Evolutionary conservation across 345 rosid genomes (phyloP), one percentile per base, ranked within the genome.

Genomic region (Dipteronia sinensis): DNA sequence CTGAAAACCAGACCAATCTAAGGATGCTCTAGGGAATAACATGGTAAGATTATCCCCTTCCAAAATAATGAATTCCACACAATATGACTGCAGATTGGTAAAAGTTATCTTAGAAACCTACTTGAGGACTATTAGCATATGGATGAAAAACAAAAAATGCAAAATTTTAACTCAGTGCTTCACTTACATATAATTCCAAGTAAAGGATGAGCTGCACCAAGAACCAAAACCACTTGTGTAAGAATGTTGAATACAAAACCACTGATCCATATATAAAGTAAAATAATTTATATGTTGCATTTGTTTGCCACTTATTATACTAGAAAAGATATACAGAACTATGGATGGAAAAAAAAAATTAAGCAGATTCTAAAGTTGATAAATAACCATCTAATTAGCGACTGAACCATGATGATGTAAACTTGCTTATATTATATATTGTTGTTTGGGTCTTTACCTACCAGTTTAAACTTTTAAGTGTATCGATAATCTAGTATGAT

Each of bases 41-140:
- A 88, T 88, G 19, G 91, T 82, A 61, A 95, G 98, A 77, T 91
- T 93, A 77, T 95, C 99, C 11, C 99, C 98, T 88, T 95, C 99
- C 91, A 93, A 78, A 69, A 84, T 93, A 77, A 95, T 93, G 76
- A 93, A 91, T 75, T 93, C 99, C 78, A 95, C 94, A 81, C 97
- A 95, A 80, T 89, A 95, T 61, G 97, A 86, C 97, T 95, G 86
- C 84, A 84, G 47, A 79, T 70, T 66, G 31, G 69, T 20, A 81
- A 49, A 80, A 23, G 27, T 75, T 79, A 61, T 61, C 31, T 73
- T 3, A 34, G 58, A 23, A 83, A 63, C 55, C 23, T 47, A 20
- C 82, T 73, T 55, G 19, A 75, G 12, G 74, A 78, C 27, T 25
- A 42, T 71, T 44, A 76, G 68, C 12, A 65, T 73, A 65, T 4